phyloP scores from a whole-genome alignment of 331 rosid genomes.

The Erythrophleum ivorense region DNA sequence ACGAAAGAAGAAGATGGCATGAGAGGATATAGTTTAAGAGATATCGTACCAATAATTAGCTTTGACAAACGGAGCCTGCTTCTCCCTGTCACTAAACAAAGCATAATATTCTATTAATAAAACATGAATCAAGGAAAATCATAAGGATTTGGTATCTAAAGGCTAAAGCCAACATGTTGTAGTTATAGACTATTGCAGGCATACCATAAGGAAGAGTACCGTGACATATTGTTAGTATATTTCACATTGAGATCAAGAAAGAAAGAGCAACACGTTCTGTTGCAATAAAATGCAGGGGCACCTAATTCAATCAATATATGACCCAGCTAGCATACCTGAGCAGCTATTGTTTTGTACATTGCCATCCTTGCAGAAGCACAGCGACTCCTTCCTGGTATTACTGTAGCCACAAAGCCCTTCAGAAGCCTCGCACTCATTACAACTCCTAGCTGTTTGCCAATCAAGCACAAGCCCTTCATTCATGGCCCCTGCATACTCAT shows the following conservation, averaged over 20 bases:
- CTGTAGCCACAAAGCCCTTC: constrained; percentile 44
- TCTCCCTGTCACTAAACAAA: constrained; percentile 33
- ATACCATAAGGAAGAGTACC: too few species aligned
- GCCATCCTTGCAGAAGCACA: constrained; percentile 50
- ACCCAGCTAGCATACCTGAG: constrained; percentile 29
- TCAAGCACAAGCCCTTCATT: constrained; percentile 45
- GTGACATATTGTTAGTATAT: background rate
- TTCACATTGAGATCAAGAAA: background rate
- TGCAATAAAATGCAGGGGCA: background rate
- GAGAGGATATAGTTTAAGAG: background rate
- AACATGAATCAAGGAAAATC: background rate
- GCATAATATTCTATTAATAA: constrained; percentile 12
- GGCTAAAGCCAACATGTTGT: background rate
- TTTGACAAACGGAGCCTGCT: constrained; percentile 31
- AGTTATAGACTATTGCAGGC: too few species aligned
- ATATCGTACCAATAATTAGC: constrained; percentile 29
- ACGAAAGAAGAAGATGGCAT: constrained; percentile 28
- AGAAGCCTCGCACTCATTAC: constrained; percentile 42
- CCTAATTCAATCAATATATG: background rate
- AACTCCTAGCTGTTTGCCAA: constrained; percentile 22
- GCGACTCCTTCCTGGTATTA: background rate
- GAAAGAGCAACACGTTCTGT: background rate
- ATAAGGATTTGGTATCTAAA: background rate
- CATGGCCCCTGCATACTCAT: constrained; percentile 39
- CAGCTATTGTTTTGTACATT: constrained; percentile 20